Base-by-base conservation (phyloP, 768 basidiomycete genomes). In the Pleurotus djamor region DNA sequence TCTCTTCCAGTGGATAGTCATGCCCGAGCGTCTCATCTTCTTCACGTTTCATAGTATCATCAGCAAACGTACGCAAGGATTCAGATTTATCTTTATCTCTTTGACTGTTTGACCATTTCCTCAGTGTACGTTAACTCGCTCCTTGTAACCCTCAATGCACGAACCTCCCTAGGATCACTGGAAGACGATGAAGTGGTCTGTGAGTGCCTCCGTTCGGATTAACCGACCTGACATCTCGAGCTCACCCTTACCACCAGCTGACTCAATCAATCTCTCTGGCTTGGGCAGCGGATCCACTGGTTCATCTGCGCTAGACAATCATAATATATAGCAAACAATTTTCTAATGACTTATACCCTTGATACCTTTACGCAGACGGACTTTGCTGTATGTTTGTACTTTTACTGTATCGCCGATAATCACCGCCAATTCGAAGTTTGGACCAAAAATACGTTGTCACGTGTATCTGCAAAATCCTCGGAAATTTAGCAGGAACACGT, bases 401-500 rank as follows among this genome's bases (percentile, higher is more conserved):
- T 28, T 28, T 28, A 28, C 21, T 28, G 21, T 28, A 28, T 28
- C 21, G 21, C 21, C 21, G 21, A 28, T 28, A 28, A 28, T 28
- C 21, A 28, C 21, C 21, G 21, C 21, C 21, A 28, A 28, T 28
- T 28, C 21, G 21, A 28, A 28, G 21, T 28, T 28, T 28, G 45
- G 45, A 47, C 45, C 45, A 47, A 56, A 56, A 21, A n/a, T 17
- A 21, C 34, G 13, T 4, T 9, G 1, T 56, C 54, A 56, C 54
- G 54, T 55, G 54, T 43, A 44, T 17, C 37, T 8, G 54, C 54
- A 28, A 56, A 56, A 41, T 56, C 49, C 54, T 45, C 54, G 54
- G 54, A 32, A 44, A 37, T 56, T 56, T 50, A 35, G 49, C 34
- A 44, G 36, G 54, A 56, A 56, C 54, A 56, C 54, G 54, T 56